Evolutionary conservation across 2,329 filamentous ascomycete genomes (phyloP), one percentile per base, ranked within the genome.

Genomic region (Pleoardoris graminearum): DNA sequence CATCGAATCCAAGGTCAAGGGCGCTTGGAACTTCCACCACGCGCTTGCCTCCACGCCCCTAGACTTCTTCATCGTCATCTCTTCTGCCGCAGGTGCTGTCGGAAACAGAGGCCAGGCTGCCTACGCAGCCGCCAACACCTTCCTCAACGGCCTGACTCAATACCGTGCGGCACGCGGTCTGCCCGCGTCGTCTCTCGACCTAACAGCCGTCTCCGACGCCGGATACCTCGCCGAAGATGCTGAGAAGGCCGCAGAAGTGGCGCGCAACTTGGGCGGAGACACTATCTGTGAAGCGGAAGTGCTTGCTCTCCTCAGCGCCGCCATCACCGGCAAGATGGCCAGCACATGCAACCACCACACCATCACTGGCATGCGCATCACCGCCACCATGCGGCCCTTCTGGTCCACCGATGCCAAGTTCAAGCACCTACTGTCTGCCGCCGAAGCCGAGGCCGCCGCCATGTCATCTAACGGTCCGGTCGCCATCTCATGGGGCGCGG

Each of bases 111-210:
- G 72, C 1, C 80, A 82, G 54, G 59, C 71, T 7, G 76, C 72
- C 48, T 82, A 82, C 50, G 62, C 67, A 0, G 77, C 79, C 0
- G 78, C 75, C 3, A 80, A 80, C 55, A 61, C 59, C 2, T 71
- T 70, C 52, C 62, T 70, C 14, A 61, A 71, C 37, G 62, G 56
- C 17, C 65, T 69, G 22, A 57, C 64, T 1, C 61, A 64, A 41
- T 59, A 65, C 19, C 58, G 59, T 3, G 50, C 53, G n/a, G 16
- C 49, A 1, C 54, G 53, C 16, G 65, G 66, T 16, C 48, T 67
- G 16, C 50, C 53, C 1, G 58, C 58, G 3, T 50, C 61, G 12
- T 68, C 66, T 4, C 46, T 70, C 23, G 66, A 59, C 19, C 50
- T 63, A 5, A 65, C 66, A 3, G 63, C 66, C 21, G 62, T 70